Conservation (phyloP, 2,329 filamentous ascomycete species). For the Cercospora canescens region DNA sequence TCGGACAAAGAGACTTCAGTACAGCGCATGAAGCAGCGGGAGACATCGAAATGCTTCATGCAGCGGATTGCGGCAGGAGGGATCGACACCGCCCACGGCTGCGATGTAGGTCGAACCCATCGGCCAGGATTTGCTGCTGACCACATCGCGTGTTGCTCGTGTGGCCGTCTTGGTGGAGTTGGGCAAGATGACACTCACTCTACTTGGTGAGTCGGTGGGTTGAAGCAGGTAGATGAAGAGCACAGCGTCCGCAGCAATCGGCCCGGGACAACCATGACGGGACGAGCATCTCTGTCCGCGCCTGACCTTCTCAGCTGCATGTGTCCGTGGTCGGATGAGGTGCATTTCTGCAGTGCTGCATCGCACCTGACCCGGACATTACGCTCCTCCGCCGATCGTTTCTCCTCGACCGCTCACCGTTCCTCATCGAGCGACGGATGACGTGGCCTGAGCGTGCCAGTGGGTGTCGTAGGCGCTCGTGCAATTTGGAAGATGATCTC, state of each 20-base stretch:
- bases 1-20: too few species aligned
- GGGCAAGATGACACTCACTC: neutral
- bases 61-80: too few species aligned
- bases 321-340: neutral
- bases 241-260: neutral
- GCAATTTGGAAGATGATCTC: neutral
- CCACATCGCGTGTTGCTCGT: neutral
- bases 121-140: too few species aligned
- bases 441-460: neutral
- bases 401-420: neutral
- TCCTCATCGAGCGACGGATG: neutral
- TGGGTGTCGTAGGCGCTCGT: neutral
- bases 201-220: neutral
- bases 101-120: too few species aligned
- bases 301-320: neutral
- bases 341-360: neutral
- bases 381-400: neutral
- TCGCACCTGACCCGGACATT: neutral
- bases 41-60: too few species aligned
- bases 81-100: too few species aligned
- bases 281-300: neutral
- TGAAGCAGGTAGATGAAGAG: neutral
- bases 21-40: too few species aligned
- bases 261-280: neutral
- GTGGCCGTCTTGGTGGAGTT: neutral